Evolutionary conservation across 495 filamentous ascomycete genomes (phyloP), one percentile per base, ranked within the genome.

Genomic region (Penicillium antarcticum): DNA sequence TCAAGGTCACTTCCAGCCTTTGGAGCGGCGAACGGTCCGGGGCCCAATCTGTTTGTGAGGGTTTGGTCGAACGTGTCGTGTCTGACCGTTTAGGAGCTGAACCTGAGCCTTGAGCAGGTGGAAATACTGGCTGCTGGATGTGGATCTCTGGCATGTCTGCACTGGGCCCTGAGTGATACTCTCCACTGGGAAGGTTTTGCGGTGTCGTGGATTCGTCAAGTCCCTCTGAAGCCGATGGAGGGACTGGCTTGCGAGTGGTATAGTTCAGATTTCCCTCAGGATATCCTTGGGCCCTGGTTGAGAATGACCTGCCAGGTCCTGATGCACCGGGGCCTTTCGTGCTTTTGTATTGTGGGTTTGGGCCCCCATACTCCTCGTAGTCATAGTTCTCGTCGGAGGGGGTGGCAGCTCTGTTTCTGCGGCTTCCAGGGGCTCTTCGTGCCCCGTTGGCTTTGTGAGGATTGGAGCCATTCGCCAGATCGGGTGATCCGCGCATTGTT

Each of bases 11-110:
- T 71, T 97, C 94, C 45, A 98, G 82, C 67, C 85, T 91, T 66
- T 97, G 94, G 18, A 98, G 73, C 29, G 94, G 94, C 42, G 92
- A 96, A 43, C 88, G 82, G 61, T 91, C 86, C 18, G 82, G 78
- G 45, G 90, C 87, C 71, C 83, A 88, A 36, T 76, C 73, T 35
- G 51, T 66, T 36, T 45, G 63, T 21, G 67, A 53, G 5, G 62
- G 64, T 13, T 58, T 54, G n/a, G 67, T 59, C 21, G 74, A 72
- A 18, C 64, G 70, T 19, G 61, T 56, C 1, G 71, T 76, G 42
- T 67, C 71, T 9, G 70, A 71, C 18, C 71, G 65, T 50, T 55
- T 65, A 11, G 61, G 52, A 5, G 60, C 56, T 5, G 61, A 60
- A 7, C 52, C 26, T 4, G 45, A 5, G 33, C 23, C 47, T 14